A percentile compares a stretch with the other conserved stretches of the same genome.
phyloP scores from a whole-genome alignment of 352 stramenopile genomes.

The Pythium vanterpoolii region DNA sequence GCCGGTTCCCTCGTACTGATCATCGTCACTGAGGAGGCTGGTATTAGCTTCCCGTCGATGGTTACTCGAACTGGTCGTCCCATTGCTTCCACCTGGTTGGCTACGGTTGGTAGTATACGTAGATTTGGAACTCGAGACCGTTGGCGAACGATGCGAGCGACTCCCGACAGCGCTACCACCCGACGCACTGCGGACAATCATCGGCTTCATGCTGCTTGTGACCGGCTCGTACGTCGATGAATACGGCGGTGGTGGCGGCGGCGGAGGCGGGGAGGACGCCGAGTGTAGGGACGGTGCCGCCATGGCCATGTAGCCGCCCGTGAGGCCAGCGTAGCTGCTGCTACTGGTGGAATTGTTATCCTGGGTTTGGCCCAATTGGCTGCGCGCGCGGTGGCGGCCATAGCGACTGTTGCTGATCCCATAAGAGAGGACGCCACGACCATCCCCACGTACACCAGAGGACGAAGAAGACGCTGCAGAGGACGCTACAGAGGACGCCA shows the following conservation, averaged over 20 bases:
- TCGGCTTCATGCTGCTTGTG: constrained; percentile 14
- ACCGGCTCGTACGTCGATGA: constrained; percentile 16
- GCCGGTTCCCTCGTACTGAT: constrained; percentile 11
- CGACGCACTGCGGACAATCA: constrained; percentile 19
- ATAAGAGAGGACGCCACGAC: constrained; percentile 9
- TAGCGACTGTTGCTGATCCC: constrained; percentile 25
- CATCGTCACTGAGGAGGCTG: constrained; percentile 17
- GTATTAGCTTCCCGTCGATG: constrained; percentile 19
- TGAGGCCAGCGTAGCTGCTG: background rate
- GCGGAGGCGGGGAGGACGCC: constrained; percentile 11
- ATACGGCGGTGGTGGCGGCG: constrained; percentile 19
- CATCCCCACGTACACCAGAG: constrained; percentile 2
- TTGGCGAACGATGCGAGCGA: constrained; percentile 18
- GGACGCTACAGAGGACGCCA: constrained; percentile 7
- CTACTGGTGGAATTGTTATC: background rate
- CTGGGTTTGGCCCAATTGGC: constrained; percentile 16
- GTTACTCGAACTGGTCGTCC: background rate
- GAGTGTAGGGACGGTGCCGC: background rate
- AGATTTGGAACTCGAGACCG: background rate
- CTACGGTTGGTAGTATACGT: background rate
- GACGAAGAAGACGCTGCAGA: background rate
- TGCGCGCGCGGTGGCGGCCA: constrained; percentile 25
- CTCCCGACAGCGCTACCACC: constrained; percentile 11
- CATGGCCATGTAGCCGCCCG: constrained; percentile 5
- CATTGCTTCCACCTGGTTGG: constrained; percentile 8